phyloP scores from a whole-genome alignment of 495 filamentous ascomycete genomes.

The Recurvomyces mirabilis region DNA sequence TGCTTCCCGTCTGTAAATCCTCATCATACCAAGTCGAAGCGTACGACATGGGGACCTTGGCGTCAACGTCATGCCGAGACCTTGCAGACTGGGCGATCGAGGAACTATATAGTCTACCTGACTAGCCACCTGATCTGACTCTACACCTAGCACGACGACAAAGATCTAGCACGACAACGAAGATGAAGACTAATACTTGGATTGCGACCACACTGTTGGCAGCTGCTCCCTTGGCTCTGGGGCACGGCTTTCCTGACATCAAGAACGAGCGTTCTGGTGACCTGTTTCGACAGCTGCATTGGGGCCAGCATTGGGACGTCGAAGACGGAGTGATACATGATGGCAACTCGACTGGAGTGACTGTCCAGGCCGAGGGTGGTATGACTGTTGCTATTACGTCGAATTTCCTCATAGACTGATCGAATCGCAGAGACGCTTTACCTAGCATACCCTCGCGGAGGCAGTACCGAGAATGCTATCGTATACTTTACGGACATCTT shows the following conservation, averaged over 20 bases:
- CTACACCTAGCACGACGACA: too few relatives aligned
- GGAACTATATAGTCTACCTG: background rate
- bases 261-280: too few relatives aligned
- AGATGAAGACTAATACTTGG: background rate
- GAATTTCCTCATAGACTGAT: background rate
- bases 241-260: background rate
- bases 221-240: background rate
- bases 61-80: background rate
- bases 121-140: too few relatives aligned
- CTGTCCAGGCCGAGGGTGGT: background rate
- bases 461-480: background rate
- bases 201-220: background rate
- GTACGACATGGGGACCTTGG: too few relatives aligned
- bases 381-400: background rate
- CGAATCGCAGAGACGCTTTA: background rate
- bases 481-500: background rate
- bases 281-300: background rate
- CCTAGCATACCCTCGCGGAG: background rate
- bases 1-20: too few relatives aligned
- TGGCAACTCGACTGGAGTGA: background rate
- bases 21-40: too few relatives aligned
- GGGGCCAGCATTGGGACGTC: background rate
- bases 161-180: too few relatives aligned
- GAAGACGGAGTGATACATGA: background rate
- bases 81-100: background rate